phyloP scores from a whole-genome alignment of 805 yeast species.

The Kodamaea restingae region DNA sequence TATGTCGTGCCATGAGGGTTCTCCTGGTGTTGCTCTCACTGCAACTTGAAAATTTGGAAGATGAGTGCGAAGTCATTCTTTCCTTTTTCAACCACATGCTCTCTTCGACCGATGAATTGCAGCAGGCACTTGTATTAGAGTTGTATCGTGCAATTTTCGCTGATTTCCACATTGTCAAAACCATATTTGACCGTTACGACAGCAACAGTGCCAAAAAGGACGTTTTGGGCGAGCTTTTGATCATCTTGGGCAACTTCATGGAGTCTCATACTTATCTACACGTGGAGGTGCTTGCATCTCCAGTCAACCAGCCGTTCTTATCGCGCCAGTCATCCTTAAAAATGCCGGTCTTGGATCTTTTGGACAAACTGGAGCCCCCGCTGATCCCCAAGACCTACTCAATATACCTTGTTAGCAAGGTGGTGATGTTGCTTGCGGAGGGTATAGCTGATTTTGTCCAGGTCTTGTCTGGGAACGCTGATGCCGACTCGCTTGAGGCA shows the following conservation, averaged over 20 bases:
- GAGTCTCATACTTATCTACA: slow-evolving; percentile 15
- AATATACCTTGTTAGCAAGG: slow-evolving; percentile 51
- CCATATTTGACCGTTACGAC: slow-evolving; percentile 64
- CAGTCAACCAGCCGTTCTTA: slow-evolving; percentile 24
- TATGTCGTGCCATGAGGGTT: slow-evolving; percentile 72
- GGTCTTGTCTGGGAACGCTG: slow-evolving; percentile 32
- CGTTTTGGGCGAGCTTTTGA: slow-evolving; percentile 54
- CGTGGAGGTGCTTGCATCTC: slow-evolving; percentile 6
- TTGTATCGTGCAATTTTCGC: slow-evolving; percentile 57
- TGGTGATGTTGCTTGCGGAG: slow-evolving; percentile 57
- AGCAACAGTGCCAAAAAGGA: slow-evolving; percentile 48
- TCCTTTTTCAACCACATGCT: slow-evolving; percentile 71
- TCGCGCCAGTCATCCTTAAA: slow-evolving; percentile 46
- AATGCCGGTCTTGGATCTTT: slow-evolving; percentile 61
- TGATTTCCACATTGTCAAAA: slow-evolving; percentile 49
- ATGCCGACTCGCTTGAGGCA: slow-evolving; percentile 22
- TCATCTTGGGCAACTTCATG: slow-evolving; percentile 22
- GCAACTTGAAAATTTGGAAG: slow-evolving; percentile 57
- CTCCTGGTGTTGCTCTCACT: slow-evolving; percentile 54
- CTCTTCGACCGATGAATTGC: slow-evolving; percentile 65
- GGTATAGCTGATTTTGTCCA: slow-evolving; percentile 58
- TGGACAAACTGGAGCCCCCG: slow-evolving; percentile 78
- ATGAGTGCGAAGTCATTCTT: slow-evolving; percentile 79
- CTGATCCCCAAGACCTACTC: slow-evolving; percentile 56
- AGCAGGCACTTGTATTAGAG: slow-evolving; percentile 68